Conservation (phyloP, 352 stramenopile genomes). For the Pythium apleroticum region DNA sequence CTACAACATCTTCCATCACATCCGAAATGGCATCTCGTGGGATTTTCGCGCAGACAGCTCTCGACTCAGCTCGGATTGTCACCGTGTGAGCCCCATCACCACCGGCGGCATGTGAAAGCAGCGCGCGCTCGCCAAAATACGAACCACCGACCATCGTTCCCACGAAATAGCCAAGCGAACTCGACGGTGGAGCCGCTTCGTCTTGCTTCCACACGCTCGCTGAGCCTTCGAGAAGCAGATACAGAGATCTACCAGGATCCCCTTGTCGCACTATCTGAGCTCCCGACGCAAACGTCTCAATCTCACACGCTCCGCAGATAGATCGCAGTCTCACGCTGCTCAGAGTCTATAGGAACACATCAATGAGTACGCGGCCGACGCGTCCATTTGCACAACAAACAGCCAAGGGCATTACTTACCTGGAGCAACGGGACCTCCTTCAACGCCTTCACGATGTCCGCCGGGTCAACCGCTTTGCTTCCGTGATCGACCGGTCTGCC, state of each 20-base stretch:
- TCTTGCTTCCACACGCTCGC: background rate
- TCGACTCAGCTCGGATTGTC: slow-evolving; percentile 5
- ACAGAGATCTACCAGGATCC: background rate
- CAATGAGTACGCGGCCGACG: background rate
- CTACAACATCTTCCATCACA: background rate
- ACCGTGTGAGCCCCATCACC: background rate
- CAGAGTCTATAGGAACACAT: background rate
- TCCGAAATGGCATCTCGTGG: background rate
- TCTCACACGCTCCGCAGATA: background rate
- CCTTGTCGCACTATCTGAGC: background rate
- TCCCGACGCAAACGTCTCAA: background rate
- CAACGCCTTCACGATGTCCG: background rate
- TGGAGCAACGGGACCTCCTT: slow-evolving; percentile 2
- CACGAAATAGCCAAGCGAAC: background rate
- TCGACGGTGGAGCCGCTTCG: background rate
- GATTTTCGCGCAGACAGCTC: background rate
- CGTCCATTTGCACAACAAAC: background rate
- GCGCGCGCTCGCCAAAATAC: slow-evolving; percentile 8
- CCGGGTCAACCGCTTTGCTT: background rate
- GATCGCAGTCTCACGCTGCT: background rate
- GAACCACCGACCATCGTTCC: background rate
- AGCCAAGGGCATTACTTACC: background rate
- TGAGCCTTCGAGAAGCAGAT: background rate
- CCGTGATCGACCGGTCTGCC: background rate
- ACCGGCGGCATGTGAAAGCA: background rate